These are phyloP conservation scores for Tubosaeta sp. DNA, from an alignment of 768 basidiomycete species.

Conservation along the genomic window DNA sequence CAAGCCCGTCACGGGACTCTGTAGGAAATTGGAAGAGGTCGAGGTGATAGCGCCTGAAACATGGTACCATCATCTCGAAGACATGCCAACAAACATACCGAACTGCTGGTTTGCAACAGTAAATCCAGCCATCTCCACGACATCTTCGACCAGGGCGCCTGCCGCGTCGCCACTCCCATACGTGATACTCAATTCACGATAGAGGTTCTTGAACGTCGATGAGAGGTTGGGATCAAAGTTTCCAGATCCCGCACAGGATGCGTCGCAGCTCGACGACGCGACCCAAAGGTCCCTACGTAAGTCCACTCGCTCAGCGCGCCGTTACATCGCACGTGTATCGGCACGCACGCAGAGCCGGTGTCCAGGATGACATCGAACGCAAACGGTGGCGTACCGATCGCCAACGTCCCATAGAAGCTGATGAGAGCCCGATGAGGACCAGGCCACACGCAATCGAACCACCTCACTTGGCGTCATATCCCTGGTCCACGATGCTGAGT, in stretches of 20 bases:
- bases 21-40: slow-evolving; percentile 37
- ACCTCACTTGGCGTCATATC: slow-evolving; percentile 54
- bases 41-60: slow-evolving; percentile 34
- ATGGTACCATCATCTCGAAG: slow-evolving; percentile 16
- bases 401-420: slow-evolving; percentile 35
- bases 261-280: slow-evolving; percentile 20
- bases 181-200: slow-evolving; percentile 33
- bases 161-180: slow-evolving; percentile 46
- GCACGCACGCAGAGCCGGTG: slow-evolving; percentile 40
- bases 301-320: slow-evolving; percentile 20
- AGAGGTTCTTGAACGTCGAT: slow-evolving; percentile 13
- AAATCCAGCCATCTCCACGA: slow-evolving; percentile 71
- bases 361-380: slow-evolving; percentile 49
- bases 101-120: slow-evolving; percentile 52
- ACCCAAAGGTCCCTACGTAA: slow-evolving; percentile 46
- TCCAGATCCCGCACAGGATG: too few relatives aligned
- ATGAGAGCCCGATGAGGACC: background rate
- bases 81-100: slow-evolving; percentile 33
- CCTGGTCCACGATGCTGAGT: slow-evolving; percentile 50
- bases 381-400: slow-evolving; percentile 42
- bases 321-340: background rate
- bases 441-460: background rate
- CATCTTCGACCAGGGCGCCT: slow-evolving; percentile 52
- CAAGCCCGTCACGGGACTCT: slow-evolving; percentile 58
- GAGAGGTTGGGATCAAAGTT: too few relatives aligned